Evolutionary conservation across 805 yeast genomes (phyloP).

Genomic region (Tetrapisispora iriomotensis): DNA sequence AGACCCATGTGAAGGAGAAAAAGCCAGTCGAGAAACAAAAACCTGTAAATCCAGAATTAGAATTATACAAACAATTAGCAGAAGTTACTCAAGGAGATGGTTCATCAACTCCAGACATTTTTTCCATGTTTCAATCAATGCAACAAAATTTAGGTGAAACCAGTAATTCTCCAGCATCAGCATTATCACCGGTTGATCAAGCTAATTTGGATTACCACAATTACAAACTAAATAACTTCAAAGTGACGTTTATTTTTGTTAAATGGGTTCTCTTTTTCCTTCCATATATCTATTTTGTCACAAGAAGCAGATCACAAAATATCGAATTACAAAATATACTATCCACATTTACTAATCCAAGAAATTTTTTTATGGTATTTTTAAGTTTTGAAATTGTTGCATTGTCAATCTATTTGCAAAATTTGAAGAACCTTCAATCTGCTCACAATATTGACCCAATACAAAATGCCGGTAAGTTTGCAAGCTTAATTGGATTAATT

Average conservation of each 20-base stretch:
- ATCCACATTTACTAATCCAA: constrained; percentile 13
- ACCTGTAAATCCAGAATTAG: constrained; percentile 6
- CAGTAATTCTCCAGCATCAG: constrained; percentile 3
- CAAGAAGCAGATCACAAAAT: constrained; percentile 9
- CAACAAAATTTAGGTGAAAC: constrained; percentile 8
- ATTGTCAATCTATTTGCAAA: constrained; percentile 26
- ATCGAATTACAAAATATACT: constrained; percentile 2
- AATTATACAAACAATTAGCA: constrained; percentile 22
- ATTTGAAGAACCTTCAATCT: constrained; percentile 19
- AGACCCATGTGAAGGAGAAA: background rate
- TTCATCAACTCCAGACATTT: constrained; percentile 17
- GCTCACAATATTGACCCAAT: constrained; percentile 19
- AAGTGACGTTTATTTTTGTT: constrained; percentile 22
- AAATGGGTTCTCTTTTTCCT: constrained; percentile 25
- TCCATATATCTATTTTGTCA: constrained; percentile 25
- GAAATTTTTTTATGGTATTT: constrained; percentile 28
- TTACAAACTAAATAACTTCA: constrained; percentile 21
- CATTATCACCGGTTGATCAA: constrained; percentile 16
- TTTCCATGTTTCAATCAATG: constrained; percentile 17
- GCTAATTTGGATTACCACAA: constrained; percentile 21
- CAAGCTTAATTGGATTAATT: constrained; percentile 22
- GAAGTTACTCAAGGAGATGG: constrained; percentile 12
- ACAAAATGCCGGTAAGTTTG: constrained; percentile 22
- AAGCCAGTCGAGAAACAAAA: background rate
- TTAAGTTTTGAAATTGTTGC: constrained; percentile 28